Evolutionary conservation across 805 yeast species (phyloP).

Genomic region (Candida chauliodis): DNA sequence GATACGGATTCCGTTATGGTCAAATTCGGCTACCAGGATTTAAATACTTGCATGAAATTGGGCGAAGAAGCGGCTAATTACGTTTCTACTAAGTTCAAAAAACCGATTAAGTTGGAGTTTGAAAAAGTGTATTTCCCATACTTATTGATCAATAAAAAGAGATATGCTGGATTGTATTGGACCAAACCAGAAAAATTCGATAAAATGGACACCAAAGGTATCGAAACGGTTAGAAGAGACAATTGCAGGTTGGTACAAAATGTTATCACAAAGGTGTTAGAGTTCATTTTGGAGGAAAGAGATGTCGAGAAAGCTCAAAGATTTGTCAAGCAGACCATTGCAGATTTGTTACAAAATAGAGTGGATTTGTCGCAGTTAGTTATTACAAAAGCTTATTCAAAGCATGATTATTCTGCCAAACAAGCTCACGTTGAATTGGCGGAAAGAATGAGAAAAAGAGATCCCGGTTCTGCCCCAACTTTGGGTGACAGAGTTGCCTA

Average conservation of each 20-base stretch:
- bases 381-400: slow-evolving; percentile 86
- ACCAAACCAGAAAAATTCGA: slow-evolving; percentile 88
- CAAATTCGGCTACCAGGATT: slow-evolving; percentile 80
- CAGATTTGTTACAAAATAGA: slow-evolving; percentile 84
- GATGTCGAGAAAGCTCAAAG: slow-evolving; percentile 81
- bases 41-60: slow-evolving; percentile 79
- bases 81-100: slow-evolving; percentile 73
- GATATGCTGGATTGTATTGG: slow-evolving; percentile 98
- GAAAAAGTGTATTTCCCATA: slow-evolving; percentile 97
- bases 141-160: slow-evolving; percentile 86
- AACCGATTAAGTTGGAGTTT: slow-evolving; percentile 92
- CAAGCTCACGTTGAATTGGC: slow-evolving; percentile 98
- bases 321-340: slow-evolving; percentile 83
- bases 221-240: slow-evolving; percentile 97
- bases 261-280: slow-evolving; percentile 88
- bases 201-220: slow-evolving; percentile 97
- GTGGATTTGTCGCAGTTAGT: slow-evolving; percentile 91
- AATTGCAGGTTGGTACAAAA: slow-evolving; percentile 93
- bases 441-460: slow-evolving; percentile 93
- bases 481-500: slow-evolving; percentile 98
- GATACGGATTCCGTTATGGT: slow-evolving; percentile 99
- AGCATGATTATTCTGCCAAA: slow-evolving; percentile 89
- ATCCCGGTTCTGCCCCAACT: slow-evolving; percentile 95
- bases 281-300: slow-evolving; percentile 79
- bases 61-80: slow-evolving; percentile 93